Conservation (phyloP, 2,329 filamentous ascomycete species). For the Zasmidium angulare region DNA sequence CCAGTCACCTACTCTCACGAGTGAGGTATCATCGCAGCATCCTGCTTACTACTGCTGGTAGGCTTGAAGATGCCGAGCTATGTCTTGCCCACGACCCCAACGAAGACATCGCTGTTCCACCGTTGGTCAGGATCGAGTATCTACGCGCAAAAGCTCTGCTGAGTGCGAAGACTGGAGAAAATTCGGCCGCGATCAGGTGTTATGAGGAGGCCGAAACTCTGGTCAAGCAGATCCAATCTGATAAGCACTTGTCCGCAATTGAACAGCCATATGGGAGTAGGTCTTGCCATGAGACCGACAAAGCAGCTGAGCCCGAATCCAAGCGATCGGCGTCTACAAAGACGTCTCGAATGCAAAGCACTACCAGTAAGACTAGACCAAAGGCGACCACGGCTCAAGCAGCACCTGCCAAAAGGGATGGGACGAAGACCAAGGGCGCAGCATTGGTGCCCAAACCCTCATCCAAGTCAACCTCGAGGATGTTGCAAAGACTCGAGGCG, state of each 20-base stretch:
- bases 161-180: slow-evolving; percentile 20
- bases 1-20: slow-evolving; percentile 16
- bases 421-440: not conserved
- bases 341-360: not conserved
- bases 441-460: not conserved
- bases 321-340: too few species aligned
- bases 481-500: not conserved
- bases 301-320: not conserved
- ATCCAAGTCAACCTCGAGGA: not conserved
- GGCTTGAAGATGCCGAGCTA: slow-evolving; percentile 32
- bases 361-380: not conserved
- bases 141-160: slow-evolving; percentile 23
- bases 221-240: slow-evolving; percentile 7
- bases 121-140: slow-evolving; percentile 20
- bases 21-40: slow-evolving; percentile 23
- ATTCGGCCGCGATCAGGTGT: slow-evolving; percentile 19
- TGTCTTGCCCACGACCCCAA: slow-evolving; percentile 22
- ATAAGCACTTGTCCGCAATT: slow-evolving; percentile 2
- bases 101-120: not conserved
- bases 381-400: not conserved
- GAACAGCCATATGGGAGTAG: not conserved
- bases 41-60: slow-evolving; percentile 25
- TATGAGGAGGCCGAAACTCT: slow-evolving; percentile 22
- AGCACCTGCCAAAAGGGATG: not conserved
- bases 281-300: not conserved